These are phyloP conservation scores for Amanita thiersii DNA, from an alignment of 768 basidiomycete species.

Conservation along the genomic window DNA sequence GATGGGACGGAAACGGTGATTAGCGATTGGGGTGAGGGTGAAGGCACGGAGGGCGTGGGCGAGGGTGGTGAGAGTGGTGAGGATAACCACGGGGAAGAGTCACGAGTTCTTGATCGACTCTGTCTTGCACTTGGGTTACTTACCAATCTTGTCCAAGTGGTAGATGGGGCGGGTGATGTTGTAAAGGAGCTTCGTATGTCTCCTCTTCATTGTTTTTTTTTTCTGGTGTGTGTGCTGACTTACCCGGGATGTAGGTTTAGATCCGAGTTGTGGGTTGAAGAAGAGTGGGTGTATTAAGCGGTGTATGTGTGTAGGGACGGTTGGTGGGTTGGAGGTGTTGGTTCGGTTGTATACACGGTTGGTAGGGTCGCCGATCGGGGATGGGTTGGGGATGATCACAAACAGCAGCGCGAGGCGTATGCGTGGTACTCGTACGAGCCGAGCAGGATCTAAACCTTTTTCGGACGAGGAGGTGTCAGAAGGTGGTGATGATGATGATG, in stretches of 20 bases:
- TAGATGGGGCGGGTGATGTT: constrained; percentile 36
- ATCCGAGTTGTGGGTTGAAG: constrained; percentile 40
- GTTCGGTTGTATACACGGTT: constrained; percentile 39
- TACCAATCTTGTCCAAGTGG: constrained; percentile 65
- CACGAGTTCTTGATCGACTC: constrained; percentile 54
- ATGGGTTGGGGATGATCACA: too few relatives aligned
- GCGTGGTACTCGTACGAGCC: constrained; percentile 15
- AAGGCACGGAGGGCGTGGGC: constrained; percentile 8
- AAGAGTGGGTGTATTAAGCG: constrained; percentile 38
- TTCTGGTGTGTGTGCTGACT: neutral
- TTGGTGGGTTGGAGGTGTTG: constrained; percentile 43
- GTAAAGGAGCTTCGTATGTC: constrained; percentile 44
- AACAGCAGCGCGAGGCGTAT: too few relatives aligned
- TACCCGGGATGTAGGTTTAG: constrained; percentile 42
- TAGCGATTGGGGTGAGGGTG: constrained; percentile 12
- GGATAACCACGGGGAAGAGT: constrained; percentile 12
- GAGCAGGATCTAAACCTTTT: constrained; percentile 9
- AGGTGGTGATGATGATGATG: constrained; percentile 16
- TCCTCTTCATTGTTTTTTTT: neutral
- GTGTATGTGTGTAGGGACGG: constrained; percentile 44
- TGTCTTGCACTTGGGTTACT: constrained; percentile 71
- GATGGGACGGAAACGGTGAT: constrained; percentile 11
- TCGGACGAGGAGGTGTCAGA: too few relatives aligned
- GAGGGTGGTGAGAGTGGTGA: neutral
- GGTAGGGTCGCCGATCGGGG: constrained; percentile 7